These are phyloP conservation scores for Geopyxis carbonaria DNA, from an alignment of 495 filamentous ascomycete species.

Conservation along the genomic window DNA sequence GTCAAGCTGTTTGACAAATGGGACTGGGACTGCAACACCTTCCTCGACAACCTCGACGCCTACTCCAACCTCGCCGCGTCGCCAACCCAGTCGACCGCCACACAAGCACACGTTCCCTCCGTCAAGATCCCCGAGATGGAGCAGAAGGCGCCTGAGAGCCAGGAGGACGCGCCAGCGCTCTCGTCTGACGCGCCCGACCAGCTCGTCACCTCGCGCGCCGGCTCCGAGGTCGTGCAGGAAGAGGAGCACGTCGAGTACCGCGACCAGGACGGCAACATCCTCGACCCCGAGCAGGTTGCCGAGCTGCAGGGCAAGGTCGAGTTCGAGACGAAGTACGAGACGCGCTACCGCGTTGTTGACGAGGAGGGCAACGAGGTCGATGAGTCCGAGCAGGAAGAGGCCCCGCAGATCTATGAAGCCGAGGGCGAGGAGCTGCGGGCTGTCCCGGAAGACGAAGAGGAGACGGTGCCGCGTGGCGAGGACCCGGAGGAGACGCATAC, in stretches of 20 bases:
- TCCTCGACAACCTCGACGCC: slow-evolving; percentile 41
- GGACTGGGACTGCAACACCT: slow-evolving; percentile 96
- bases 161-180: slow-evolving; percentile 9
- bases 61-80: slow-evolving; percentile 11
- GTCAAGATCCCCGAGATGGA: too few species aligned
- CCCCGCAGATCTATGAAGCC: neutral
- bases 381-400: slow-evolving; percentile 12
- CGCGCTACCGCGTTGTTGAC: slow-evolving; percentile 69
- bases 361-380: slow-evolving; percentile 41
- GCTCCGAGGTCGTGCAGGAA: neutral
- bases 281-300: slow-evolving; percentile 68
- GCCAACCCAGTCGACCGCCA: slow-evolving; percentile 1
- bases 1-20: slow-evolving; percentile 78
- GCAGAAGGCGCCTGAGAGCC: too few species aligned
- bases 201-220: slow-evolving; percentile 1
- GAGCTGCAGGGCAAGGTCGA: slow-evolving; percentile 77
- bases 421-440: neutral
- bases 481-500: slow-evolving; percentile 27
- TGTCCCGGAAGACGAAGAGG: slow-evolving; percentile 24
- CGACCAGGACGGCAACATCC: slow-evolving; percentile 79
- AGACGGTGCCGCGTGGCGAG: slow-evolving; percentile 32
- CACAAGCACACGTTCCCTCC: neutral
- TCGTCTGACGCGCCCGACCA: slow-evolving; percentile 8
- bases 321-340: slow-evolving; percentile 89
- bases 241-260: slow-evolving; percentile 88